phyloP scores from a whole-genome alignment of 768 basidiomycete species.

The Crepidotus variabilis region DNA sequence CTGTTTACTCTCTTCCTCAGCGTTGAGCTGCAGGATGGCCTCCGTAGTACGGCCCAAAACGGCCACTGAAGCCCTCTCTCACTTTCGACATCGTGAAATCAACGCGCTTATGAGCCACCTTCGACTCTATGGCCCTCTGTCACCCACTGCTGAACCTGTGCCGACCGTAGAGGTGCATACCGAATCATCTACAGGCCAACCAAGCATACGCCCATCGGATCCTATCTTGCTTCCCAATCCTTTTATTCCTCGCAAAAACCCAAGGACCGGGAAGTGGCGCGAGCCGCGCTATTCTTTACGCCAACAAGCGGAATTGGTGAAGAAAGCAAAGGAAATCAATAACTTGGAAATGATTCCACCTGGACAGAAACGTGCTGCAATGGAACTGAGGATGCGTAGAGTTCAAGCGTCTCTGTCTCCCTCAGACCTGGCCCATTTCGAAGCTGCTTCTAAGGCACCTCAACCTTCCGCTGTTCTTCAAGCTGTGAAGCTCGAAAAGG shows the following conservation, averaged over 20 bases:
- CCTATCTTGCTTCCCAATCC: constrained; percentile 52
- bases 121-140: constrained; percentile 32
- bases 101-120: constrained; percentile 32
- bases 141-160: constrained; percentile 14
- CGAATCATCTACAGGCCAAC: constrained; percentile 5
- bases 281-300: constrained; percentile 71
- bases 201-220: constrained; percentile 5
- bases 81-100: constrained; percentile 31
- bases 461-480: too few relatives aligned
- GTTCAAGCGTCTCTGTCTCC: constrained; percentile 16
- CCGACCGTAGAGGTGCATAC: constrained; percentile 4
- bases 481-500: too few relatives aligned
- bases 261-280: constrained; percentile 60
- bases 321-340: constrained; percentile 55
- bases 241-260: constrained; percentile 62
- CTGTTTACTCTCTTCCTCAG: background rate
- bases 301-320: constrained; percentile 75
- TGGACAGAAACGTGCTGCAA: constrained; percentile 48
- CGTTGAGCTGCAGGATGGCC: background rate
- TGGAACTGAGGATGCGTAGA: constrained; percentile 17
- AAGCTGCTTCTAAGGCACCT: constrained; percentile 1
- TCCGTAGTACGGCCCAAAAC: background rate
- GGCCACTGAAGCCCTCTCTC: constrained; percentile 6
- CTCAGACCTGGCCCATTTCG: background rate
- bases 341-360: constrained; percentile 62